A percentile compares a stretch with the other conserved stretches of the same genome.
phyloP scores from a whole-genome alignment of 345 rosid genomes.

The Hirschfeldia incana region DNA sequence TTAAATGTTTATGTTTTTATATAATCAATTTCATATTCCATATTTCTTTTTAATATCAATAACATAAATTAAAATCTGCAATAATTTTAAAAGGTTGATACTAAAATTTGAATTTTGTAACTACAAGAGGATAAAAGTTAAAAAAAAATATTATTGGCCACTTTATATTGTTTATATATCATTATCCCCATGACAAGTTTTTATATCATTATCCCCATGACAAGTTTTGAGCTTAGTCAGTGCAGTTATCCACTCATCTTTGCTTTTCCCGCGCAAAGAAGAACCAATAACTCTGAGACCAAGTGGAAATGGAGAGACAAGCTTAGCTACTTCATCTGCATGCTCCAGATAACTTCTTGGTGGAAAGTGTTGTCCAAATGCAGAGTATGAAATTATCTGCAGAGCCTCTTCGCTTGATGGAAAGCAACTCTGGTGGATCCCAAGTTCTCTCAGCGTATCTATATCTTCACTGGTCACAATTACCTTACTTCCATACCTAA shows the following conservation, averaged over 20 bases:
- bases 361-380: conserved; percentile 22
- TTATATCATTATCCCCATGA: neutral
- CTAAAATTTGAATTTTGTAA: too few species aligned
- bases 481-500: conserved; percentile 20
- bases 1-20: too few species aligned
- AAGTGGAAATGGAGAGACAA: conserved; percentile 5
- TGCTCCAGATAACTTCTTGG: conserved; percentile 21
- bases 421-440: conserved; percentile 5
- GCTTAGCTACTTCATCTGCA: neutral
- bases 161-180: too few species aligned
- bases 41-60: too few species aligned
- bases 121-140: too few species aligned
- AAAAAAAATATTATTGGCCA: neutral
- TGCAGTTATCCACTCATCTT: neutral
- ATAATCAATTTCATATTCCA: too few species aligned
- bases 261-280: conserved; percentile 13
- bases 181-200: neutral
- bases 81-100: too few species aligned
- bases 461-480: neutral
- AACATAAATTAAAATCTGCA: too few species aligned
- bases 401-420: conserved; percentile 19
- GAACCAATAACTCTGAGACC: conserved; percentile 7
- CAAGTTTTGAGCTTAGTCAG: neutral
- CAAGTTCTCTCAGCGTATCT: neutral
- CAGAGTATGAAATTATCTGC: conserved; percentile 14